Evolutionary conservation across 2,329 filamentous ascomycete species (phyloP), one percentile per base, ranked within the genome.

Genomic region (Ophiostoma sp.): DNA sequence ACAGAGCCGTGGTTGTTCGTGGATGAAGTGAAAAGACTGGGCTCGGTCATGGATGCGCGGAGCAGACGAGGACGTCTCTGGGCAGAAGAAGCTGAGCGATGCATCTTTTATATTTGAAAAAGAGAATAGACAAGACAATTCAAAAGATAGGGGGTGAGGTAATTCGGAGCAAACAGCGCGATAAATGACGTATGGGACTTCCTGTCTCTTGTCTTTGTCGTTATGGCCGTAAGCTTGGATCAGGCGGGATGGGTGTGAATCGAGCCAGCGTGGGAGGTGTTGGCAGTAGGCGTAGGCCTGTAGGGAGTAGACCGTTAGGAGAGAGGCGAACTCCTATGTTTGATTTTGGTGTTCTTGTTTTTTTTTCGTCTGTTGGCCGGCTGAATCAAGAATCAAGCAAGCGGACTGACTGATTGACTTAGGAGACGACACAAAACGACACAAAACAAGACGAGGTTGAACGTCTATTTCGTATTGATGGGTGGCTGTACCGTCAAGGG

Each of bases 21-120:
- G 2, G 62, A 65, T 15, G 84, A 81, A 15, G 84, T 87, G 73
- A 88, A 83, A 44, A 88, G 83, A 36, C 85, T 86, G 4, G 86
- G 85, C 72, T 85, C 85, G 13, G 86, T 88, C 41, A 83, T 84
- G 69, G 81, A 82, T 36, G 86, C 83, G 71, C 86, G 81, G 62
- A 87, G 79, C 60, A 88, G 80, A 68, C 83, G 82, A 48, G 86
- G 86, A 71, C 85, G 81, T 73, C 83, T 80, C 71, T 80, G 77
- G 70, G 77, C 76, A 67, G 76, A 75, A 41, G 79, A 77, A 67
- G 81, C 79, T 65, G 39, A 67, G 71, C 65, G 54, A 4, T 72
- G 73, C 70, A 72, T 74, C 68, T 67, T 70, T 17, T 54, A n/a
- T 33, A 27, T 57, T 35, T 48, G 8, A 27, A 35, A 44, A 33